These are phyloP conservation scores for Wilhelminamyces savonicus DNA, from an alignment of 805 yeast genomes.

Conservation along the genomic window DNA sequence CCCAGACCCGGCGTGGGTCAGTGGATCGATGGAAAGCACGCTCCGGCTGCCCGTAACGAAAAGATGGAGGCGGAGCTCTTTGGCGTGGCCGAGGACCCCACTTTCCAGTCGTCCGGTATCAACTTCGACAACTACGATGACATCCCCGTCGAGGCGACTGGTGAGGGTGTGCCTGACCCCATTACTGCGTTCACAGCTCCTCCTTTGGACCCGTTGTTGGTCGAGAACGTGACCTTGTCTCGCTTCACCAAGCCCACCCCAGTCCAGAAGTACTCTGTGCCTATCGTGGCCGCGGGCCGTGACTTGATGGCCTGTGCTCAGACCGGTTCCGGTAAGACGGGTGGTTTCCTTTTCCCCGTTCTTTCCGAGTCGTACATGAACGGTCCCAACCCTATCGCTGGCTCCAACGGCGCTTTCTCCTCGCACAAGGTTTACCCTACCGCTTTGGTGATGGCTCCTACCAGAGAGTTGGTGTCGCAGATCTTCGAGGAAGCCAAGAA, in stretches of 20 bases:
- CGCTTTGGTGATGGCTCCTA: conserved; percentile 93
- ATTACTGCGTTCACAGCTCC: conserved; percentile 83
- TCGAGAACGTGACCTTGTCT: conserved; percentile 81
- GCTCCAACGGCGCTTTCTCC: conserved; percentile 45
- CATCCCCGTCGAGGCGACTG: conserved; percentile 97
- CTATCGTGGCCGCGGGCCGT: conserved; percentile 82
- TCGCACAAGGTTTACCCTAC: conserved; percentile 88
- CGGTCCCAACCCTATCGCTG: conserved; percentile 69
- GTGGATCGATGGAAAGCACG: conserved; percentile 83
- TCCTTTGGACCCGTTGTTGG: conserved; percentile 79
- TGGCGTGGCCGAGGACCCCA: conserved; percentile 71
- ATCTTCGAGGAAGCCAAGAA: conserved; percentile 93
- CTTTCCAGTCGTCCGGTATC: conserved; percentile 90
- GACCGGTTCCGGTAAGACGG: conserved; percentile 99
- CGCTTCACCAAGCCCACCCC: conserved; percentile 96
- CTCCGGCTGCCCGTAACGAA: conserved; percentile 70
- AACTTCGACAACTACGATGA: conserved; percentile 98
- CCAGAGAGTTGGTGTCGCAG: conserved; percentile 98
- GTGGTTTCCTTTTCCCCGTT: conserved; percentile 98
- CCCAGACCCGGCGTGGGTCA: conserved; percentile 61
- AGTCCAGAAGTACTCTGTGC: conserved; percentile 89
- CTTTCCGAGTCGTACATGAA: conserved; percentile 80
- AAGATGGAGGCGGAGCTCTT: conserved; percentile 73
- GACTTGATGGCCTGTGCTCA: conserved; percentile 97
- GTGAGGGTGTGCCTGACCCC: conserved; percentile 92